These are phyloP conservation scores for Metschnikowia kunwiensis DNA, from an alignment of 805 yeast species.

Conservation along the genomic window DNA sequence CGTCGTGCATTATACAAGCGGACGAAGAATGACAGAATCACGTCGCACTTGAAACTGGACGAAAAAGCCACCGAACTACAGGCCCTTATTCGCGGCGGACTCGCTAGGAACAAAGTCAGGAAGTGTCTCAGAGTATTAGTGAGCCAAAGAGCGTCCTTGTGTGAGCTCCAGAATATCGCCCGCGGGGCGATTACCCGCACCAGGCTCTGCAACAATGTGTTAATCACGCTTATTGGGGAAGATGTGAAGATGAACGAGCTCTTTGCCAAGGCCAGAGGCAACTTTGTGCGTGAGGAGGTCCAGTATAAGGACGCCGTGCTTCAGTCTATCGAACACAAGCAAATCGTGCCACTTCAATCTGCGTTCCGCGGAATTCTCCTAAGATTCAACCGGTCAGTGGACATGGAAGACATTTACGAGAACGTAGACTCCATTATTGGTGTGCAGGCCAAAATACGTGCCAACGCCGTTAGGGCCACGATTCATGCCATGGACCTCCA, in stretches of 20 bases:
- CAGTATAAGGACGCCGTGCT: constrained; percentile 17
- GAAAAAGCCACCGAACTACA: constrained; percentile 30
- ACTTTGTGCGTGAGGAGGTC: constrained; percentile 31
- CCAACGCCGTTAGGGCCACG: constrained; percentile 38
- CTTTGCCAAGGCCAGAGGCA: constrained; percentile 46
- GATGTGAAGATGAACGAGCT: constrained; percentile 37
- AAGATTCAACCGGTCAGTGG: constrained; percentile 54
- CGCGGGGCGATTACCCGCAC: constrained; percentile 47
- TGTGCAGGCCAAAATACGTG: constrained; percentile 58
- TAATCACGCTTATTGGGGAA: constrained; percentile 40
- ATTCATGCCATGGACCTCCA: constrained; percentile 35
- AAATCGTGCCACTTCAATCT: constrained; percentile 52
- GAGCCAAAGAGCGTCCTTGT: constrained; percentile 8
- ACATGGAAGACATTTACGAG: constrained; percentile 51
- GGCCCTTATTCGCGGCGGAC: constrained; percentile 37
- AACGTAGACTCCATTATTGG: constrained; percentile 36
- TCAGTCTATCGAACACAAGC: constrained; percentile 12
- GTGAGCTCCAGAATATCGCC: constrained; percentile 41
- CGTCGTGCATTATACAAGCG: constrained; percentile 26
- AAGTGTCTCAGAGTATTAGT: constrained; percentile 11
- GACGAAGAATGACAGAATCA: constrained; percentile 13
- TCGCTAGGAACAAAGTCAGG: constrained; percentile 26
- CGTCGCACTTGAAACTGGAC: constrained; percentile 20
- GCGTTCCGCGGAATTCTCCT: constrained; percentile 59
- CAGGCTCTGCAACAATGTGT: constrained; percentile 39